Base-by-base conservation (phyloP, 2,329 filamentous ascomycete genomes). In the Diaporthe destruens region DNA sequence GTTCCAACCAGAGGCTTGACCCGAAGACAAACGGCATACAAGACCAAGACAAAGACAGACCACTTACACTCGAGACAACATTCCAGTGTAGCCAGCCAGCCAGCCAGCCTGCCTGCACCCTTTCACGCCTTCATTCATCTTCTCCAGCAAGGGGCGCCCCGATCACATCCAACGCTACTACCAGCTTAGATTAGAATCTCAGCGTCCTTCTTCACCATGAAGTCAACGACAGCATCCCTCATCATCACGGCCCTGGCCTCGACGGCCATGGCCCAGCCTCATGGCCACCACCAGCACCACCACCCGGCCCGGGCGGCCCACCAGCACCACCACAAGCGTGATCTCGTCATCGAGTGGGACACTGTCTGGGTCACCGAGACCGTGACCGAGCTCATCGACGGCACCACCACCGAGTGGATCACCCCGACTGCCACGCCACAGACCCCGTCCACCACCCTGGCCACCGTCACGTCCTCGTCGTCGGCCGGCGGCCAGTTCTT, bases 361-460 rank as follows among this genome's bases (percentile, higher is more conserved):
- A 84, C 82, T 9, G 85, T 85, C 77, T 88, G 85, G 82, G 86
- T 88, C 76, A 87, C 85, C 8, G 84, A 87, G 76, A 84, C 83
- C 3, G 85, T 89, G 74, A 85, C 87, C 72, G 80, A 86, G 80
- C 72, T 83, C 66, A 78, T 89, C 70, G 87, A 88, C 76, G 81
- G 82, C 47, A 85, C 82, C 75, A 83, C 84, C 76, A 89, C 87
- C 70, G 74, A 84, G 78, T 84, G 81, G 76, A 76, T 88, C 78
- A 80, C 79, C 32, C 82, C 84, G 16, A 78, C 78, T 25, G 23
- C 25, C 3, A 72, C 69, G 54, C 71, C 68, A 70, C 75, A 78
- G 61, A 70, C 75, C 42, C 36, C 76, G 12, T 69, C 75, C 14
- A 57, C 74, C 3, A 76, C 77, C 36, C 73, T 77, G 23, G 74